Evolutionary conservation across 2,329 filamentous ascomycete species (phyloP).

Genomic region (Aciculosporium take): DNA sequence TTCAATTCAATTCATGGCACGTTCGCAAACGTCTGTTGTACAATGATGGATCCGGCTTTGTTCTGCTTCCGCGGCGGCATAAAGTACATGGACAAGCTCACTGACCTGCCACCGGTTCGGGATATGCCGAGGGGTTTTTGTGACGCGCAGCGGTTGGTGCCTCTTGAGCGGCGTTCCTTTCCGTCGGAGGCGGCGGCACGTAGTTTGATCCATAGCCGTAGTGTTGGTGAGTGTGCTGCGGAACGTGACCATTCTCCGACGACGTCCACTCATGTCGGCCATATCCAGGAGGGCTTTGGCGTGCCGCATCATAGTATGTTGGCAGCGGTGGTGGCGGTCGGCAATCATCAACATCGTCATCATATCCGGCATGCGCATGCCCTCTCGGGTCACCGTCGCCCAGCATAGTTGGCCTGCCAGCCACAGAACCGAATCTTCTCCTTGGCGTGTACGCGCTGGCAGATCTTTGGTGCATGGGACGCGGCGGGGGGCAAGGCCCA

Average conservation of each 20-base stretch:
- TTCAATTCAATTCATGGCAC: not conserved
- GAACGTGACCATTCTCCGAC: conserved; percentile 1
- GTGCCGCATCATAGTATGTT: conserved; percentile 3
- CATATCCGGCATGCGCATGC: not conserved
- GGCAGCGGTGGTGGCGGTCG: conserved; percentile 1
- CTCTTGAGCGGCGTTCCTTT: not conserved
- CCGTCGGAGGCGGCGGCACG: not conserved
- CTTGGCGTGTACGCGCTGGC: conserved; percentile 11
- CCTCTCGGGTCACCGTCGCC: conserved; percentile 6
- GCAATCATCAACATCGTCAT: conserved; percentile 2
- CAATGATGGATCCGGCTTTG: not conserved
- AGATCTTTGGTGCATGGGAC: conserved; percentile 12
- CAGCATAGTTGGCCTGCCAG: conserved; percentile 10
- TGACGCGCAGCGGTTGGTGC: not conserved
- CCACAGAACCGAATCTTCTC: conserved; percentile 5
- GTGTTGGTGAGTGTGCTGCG: not conserved
- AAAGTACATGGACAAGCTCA: not conserved
- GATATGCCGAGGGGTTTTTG: conserved; percentile 1
- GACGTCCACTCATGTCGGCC: conserved; percentile 2
- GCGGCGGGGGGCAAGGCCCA: conserved; percentile 4
- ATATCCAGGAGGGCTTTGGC: conserved; percentile 1
- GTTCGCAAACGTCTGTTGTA: conserved; percentile 6
- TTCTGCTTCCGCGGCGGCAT: not conserved
- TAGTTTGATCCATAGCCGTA: not conserved
- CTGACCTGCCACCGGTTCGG: conserved; percentile 2